Conservation (phyloP, 306 rosid genomes). For the Alnus glutinosa region DNA sequence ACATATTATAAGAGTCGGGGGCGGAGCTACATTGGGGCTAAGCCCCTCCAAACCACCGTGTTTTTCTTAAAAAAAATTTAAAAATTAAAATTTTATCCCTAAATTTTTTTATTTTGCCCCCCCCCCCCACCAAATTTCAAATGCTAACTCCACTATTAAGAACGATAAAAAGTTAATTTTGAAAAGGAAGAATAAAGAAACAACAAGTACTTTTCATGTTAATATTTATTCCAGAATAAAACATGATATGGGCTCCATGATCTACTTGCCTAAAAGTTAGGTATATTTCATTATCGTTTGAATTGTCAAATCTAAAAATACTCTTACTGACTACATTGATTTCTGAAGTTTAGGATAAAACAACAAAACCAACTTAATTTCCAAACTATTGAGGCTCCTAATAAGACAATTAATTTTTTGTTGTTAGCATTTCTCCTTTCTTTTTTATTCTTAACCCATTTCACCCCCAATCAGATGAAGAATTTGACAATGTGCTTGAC, state of each 20-base stretch:
- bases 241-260: background rate
- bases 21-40: too few species aligned
- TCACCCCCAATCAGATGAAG: background rate
- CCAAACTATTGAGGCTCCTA: background rate
- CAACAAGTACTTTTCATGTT: background rate
- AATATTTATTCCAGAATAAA: background rate
- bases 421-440: background rate
- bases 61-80: too few species aligned
- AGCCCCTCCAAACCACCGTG: too few species aligned
- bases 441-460: background rate
- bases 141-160: too few species aligned
- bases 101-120: too few species aligned
- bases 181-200: background rate
- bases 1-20: too few species aligned
- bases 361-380: too few species aligned
- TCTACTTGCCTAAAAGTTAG: background rate
- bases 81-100: too few species aligned
- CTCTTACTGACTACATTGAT: too few species aligned
- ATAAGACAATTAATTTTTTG: too few species aligned
- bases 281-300: slow-evolving; percentile 2
- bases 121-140: too few species aligned
- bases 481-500: background rate
- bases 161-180: background rate
- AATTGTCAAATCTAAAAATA: background rate
- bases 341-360: too few species aligned